These are phyloP conservation scores for Anisodus tanguticus DNA, from an alignment of 257 asterid genomes.

Conservation along the genomic window DNA sequence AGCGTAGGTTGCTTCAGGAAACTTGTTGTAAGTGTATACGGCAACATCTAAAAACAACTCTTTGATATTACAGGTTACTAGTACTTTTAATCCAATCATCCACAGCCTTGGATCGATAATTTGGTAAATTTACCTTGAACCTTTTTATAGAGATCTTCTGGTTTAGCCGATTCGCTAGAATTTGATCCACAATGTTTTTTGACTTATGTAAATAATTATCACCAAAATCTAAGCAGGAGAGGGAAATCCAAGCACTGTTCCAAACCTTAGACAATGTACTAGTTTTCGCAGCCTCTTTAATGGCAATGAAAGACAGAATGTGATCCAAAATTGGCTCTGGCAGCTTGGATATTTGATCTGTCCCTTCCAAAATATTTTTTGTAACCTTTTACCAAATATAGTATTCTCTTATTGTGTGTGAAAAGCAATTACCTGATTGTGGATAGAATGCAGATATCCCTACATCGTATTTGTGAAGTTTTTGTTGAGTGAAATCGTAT, in stretches of 20 bases:
- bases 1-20: background rate
- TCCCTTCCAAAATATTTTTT: background rate
- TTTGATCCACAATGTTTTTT: conserved; percentile 18
- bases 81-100: background rate
- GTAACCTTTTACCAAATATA: too few species aligned
- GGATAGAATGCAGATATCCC: background rate
- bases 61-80: background rate
- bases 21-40: background rate
- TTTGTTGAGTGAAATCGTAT: background rate
- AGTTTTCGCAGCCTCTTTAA: conserved; percentile 12
- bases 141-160: background rate
- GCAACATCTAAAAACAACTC: background rate
- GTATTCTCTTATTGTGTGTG: background rate
- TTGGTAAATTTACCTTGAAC: conserved; percentile 13
- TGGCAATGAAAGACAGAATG: background rate
- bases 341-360: background rate
- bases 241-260: background rate
- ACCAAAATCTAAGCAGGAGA: conserved; percentile 5
- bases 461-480: background rate
- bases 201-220: background rate
- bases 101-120: background rate
- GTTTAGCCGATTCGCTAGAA: background rate
- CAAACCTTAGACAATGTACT: conserved; percentile 12
- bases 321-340: conserved; percentile 1
- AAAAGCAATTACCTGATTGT: background rate